Conservation (phyloP, 495 filamentous ascomycete species). For the Hyaloscypha finlandica region DNA sequence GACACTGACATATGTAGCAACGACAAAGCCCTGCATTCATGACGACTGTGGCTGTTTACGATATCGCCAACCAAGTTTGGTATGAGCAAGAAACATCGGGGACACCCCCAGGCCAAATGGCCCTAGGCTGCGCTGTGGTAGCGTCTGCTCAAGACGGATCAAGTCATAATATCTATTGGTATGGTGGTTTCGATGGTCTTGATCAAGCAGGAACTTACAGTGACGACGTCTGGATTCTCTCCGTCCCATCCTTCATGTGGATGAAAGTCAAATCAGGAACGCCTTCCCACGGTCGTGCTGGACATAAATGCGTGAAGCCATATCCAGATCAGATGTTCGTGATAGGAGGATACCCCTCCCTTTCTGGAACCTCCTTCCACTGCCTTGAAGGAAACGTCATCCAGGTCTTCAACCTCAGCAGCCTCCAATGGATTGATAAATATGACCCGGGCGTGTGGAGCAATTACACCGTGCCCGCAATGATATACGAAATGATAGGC, state of each 20-base stretch:
- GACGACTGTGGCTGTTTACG: conserved; percentile 67
- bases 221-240: conserved; percentile 74
- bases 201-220: conserved; percentile 36
- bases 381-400: conserved; percentile 58
- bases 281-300: conserved; percentile 51
- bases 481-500: conserved; percentile 59
- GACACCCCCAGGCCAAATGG: conserved; percentile 51
- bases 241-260: conserved; percentile 79
- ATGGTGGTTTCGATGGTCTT: conserved; percentile 64
- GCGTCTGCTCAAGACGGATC: conserved; percentile 61
- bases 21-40: conserved; percentile 60
- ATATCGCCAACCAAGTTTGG: conserved; percentile 58
- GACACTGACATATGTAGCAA: conserved; percentile 25
- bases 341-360: conserved; percentile 55
- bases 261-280: conserved; percentile 56
- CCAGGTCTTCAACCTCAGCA: conserved; percentile 66
- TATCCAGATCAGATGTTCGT: conserved; percentile 76
- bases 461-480: conserved; percentile 63
- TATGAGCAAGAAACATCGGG: conserved; percentile 63
- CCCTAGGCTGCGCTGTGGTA: conserved; percentile 67
- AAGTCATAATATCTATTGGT: conserved; percentile 74
- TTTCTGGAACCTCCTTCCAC: conserved; percentile 15
- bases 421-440: conserved; percentile 51
- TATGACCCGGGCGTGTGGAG: conserved; percentile 62
- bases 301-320: conserved; percentile 65